These are phyloP conservation scores for Cryphonectria nitschkei DNA, from an alignment of 2,329 filamentous ascomycete genomes.

Conservation along the genomic window DNA sequence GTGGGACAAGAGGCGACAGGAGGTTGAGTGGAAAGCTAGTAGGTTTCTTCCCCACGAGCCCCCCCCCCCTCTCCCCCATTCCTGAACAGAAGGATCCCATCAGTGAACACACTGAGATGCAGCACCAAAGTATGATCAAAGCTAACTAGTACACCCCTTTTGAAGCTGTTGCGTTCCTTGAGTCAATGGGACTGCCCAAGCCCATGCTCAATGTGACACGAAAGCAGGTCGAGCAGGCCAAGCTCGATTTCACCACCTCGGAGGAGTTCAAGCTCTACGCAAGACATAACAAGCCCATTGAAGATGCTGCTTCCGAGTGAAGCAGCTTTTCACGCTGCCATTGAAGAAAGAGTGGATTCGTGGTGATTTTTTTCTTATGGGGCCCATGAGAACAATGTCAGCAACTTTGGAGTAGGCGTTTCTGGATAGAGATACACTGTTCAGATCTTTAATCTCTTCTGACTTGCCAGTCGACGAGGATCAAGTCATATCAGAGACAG, in stretches of 20 bases:
- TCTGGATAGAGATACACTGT: constrained; percentile 20
- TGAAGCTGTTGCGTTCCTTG: constrained; percentile 61
- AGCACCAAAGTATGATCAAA: constrained; percentile 3
- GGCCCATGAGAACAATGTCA: constrained; percentile 27
- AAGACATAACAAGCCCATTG: constrained; percentile 56
- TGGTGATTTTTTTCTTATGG: too few relatives aligned
- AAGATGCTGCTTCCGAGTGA: constrained; percentile 42
- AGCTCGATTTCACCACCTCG: constrained; percentile 59
- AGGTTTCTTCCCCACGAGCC: constrained; percentile 38
- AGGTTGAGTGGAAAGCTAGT: constrained; percentile 80
- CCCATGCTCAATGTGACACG: constrained; percentile 61
- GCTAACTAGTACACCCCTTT: constrained; percentile 16
- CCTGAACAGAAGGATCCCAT: neutral
- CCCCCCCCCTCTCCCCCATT: too few relatives aligned
- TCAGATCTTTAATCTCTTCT: neutral
- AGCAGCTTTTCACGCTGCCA: too few relatives aligned
- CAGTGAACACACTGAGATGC: neutral
- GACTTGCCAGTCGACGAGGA: neutral
- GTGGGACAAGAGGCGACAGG: constrained; percentile 75
- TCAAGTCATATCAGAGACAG: neutral
- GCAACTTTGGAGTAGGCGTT: constrained; percentile 29
- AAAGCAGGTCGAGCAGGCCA: constrained; percentile 63
- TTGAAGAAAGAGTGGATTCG: neutral
- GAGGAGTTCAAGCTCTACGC: constrained; percentile 67
- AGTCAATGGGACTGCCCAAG: constrained; percentile 68